Evolutionary conservation across 768 basidiomycete species (phyloP).

Genomic region (Tricholoma furcatifolium): DNA sequence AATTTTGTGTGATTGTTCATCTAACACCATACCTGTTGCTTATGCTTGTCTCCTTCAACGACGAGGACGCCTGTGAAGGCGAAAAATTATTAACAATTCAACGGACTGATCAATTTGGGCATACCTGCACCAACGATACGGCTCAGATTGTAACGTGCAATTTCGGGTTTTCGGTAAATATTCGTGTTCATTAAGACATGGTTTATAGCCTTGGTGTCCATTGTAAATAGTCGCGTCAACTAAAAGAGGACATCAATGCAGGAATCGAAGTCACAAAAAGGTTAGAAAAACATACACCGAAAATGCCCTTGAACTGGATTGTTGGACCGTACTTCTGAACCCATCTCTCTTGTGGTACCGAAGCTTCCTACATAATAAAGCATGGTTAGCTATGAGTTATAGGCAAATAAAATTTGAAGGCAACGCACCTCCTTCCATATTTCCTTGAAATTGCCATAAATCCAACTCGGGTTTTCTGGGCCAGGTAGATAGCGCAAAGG

Average conservation of each 20-base stretch:
- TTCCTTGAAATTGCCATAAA: slow-evolving; percentile 50
- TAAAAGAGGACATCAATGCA: slow-evolving; percentile 10
- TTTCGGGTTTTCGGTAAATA: slow-evolving; percentile 54
- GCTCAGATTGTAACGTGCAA: slow-evolving; percentile 33
- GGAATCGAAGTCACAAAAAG: not conserved
- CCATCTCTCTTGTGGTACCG: slow-evolving; percentile 19
- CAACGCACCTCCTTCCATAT: slow-evolving; percentile 42
- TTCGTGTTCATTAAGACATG: slow-evolving; percentile 59
- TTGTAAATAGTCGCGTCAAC: slow-evolving; percentile 47
- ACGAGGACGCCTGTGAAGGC: slow-evolving; percentile 44
- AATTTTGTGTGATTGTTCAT: not conserved
- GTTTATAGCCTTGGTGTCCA: slow-evolving; percentile 60
- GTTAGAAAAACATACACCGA: slow-evolving; percentile 37
- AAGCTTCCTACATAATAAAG: slow-evolving; percentile 28
- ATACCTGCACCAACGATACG: slow-evolving; percentile 42
- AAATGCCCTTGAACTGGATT: slow-evolving; percentile 22
- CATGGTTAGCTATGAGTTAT: not conserved
- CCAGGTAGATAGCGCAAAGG: slow-evolving; percentile 50
- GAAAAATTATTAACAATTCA: not conserved
- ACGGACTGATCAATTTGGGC: not conserved
- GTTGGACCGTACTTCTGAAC: slow-evolving; percentile 14
- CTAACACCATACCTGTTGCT: slow-evolving; percentile 34
- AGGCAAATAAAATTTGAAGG: not conserved
- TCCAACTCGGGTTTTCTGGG: slow-evolving; percentile 39
- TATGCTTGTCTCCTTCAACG: slow-evolving; percentile 47